Percentiles rank a stretch among this genome's conserved stretches.
Evolutionary conservation across 1,284 basidiomycete species (phyloP).

Genomic region (Kalmanozyma brasiliensis): DNA sequence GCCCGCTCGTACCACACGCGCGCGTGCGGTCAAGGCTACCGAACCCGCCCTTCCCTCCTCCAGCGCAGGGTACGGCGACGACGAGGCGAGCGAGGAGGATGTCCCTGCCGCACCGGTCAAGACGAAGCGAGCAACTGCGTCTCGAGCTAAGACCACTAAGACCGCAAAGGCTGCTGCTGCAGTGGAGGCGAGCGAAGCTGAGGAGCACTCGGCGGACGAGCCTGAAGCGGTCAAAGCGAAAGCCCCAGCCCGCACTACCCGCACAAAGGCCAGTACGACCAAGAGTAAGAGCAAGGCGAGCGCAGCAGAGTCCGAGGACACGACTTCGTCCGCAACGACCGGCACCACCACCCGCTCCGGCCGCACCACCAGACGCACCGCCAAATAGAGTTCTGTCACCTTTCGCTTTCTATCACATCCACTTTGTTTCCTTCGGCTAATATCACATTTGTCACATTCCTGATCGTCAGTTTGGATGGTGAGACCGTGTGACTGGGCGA

Average conservation of each 20-base stretch:
- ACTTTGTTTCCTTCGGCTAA: no score
- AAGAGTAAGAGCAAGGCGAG: neutral
- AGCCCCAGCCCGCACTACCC: conserved; percentile 6
- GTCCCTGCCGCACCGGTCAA: conserved; percentile 1
- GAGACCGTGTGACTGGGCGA: no score
- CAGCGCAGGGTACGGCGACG: conserved; percentile 34
- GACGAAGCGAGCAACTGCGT: conserved; percentile 5
- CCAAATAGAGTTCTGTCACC: no score
- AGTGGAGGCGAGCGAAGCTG: neutral
- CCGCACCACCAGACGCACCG: conserved; percentile 14
- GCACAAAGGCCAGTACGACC: conserved; percentile 6
- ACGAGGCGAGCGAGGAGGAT: conserved; percentile 35
- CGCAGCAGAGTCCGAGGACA: conserved; percentile 5
- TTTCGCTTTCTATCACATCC: no score
- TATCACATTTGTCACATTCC: no score
- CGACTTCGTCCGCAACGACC: conserved; percentile 15
- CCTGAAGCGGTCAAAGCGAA: neutral
- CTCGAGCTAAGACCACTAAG: neutral
- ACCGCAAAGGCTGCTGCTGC: neutral
- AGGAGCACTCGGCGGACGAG: neutral
- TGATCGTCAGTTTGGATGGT: no score
- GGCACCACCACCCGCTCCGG: conserved; percentile 22
- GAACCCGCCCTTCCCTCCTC: conserved; percentile 16
- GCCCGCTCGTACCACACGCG: conserved; percentile 9
- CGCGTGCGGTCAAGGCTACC: conserved; percentile 6